Percentiles rank a stretch among this genome's conserved stretches.
Evolutionary conservation across 257 asterid genomes (phyloP).

Genomic region (Galeopsis tetrahit): DNA sequence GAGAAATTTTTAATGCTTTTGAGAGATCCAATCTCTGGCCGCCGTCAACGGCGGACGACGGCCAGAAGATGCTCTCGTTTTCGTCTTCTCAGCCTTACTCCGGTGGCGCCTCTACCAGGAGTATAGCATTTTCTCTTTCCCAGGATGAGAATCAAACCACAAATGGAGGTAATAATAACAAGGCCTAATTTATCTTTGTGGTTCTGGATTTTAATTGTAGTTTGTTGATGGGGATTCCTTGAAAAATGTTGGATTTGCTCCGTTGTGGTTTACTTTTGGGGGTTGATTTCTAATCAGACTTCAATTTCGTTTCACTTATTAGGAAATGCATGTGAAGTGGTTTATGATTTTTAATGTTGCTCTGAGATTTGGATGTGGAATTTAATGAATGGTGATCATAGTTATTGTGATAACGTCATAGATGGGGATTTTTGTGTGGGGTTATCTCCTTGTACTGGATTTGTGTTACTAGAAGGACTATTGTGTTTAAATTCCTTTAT

Average conservation of each 20-base stretch:
- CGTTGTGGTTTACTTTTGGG: not conserved
- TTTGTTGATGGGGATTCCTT: slow-evolving; percentile 10
- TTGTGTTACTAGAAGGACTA: slow-evolving; percentile 21
- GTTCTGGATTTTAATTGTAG: not conserved
- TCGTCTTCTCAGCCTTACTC: slow-evolving; percentile 43
- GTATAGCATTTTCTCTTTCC: slow-evolving; percentile 47
- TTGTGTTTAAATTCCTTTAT: slow-evolving; percentile 19
- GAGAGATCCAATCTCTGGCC: slow-evolving; percentile 54
- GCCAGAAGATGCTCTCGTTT: slow-evolving; percentile 57
- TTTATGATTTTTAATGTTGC: not conserved
- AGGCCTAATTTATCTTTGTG: not conserved
- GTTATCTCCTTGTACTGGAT: slow-evolving; percentile 25
- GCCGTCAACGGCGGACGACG: slow-evolving; percentile 42
- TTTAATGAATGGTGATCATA: not conserved
- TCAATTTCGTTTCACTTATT: not conserved
- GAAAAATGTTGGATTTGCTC: slow-evolving; percentile 7
- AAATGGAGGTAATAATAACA: slow-evolving; percentile 36
- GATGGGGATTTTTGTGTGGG: slow-evolving; percentile 12
- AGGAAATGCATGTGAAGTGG: not conserved
- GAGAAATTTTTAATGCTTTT: slow-evolving; percentile 35
- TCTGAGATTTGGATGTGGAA: slow-evolving; percentile 34
- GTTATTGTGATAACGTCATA: not conserved
- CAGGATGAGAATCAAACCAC: slow-evolving; percentile 38
- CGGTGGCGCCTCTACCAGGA: slow-evolving; percentile 35
- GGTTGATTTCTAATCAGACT: not conserved